Base-by-base conservation (phyloP, 345 rosid genomes). In the Linum trigynum region DNA sequence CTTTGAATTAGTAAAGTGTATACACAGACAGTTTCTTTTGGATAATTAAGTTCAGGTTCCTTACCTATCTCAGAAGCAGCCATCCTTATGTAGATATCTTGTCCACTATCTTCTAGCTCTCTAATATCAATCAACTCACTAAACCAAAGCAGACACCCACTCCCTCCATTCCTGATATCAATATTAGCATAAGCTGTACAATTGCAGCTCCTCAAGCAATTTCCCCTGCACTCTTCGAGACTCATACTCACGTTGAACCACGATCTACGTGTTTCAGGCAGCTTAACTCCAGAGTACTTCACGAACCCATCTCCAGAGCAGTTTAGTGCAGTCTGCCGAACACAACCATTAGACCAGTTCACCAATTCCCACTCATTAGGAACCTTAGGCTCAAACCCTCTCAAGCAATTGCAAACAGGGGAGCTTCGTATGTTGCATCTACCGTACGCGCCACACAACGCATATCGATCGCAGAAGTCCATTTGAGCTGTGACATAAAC, bases 21-120 rank as follows among this genome's bases (percentile, higher is more conserved):
- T 23, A 23, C 32, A 23, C 32, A 23, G 32, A 23, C 32, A 23
- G 32, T 23, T 23, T 23, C 32, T 23, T 23, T 23, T 23, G 32
- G 32, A 23, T 23, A 23, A 23, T 23, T 23, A 23, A 23, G 32
- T 23, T 23, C 32, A 23, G 32, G 32, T 23, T 23, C 32, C 32
- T 23, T 16, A 57, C 60, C 60, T 57, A 57, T 4, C 17, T 57
- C 60, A 17, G 60, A 57, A 17, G 37, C 60, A 57, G 60, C 37
- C 60, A 57, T 57, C 37, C 60, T 57, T 17, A 57, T 17, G 60
- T 57, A 57, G 17, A 57, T 14, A 16, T 16, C 17, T 36, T 57
- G 23, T 3, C 60, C 60, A 36, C 17, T 57, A 2, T 7, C 38
- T 0, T 16, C 0, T 7, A 39, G 17, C 38, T 57, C 3, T 57